Evolutionary conservation across 176 grass and related monocot species (phyloP), one percentile per base, ranked within the genome.

Genomic region (Paspalum notatum): DNA sequence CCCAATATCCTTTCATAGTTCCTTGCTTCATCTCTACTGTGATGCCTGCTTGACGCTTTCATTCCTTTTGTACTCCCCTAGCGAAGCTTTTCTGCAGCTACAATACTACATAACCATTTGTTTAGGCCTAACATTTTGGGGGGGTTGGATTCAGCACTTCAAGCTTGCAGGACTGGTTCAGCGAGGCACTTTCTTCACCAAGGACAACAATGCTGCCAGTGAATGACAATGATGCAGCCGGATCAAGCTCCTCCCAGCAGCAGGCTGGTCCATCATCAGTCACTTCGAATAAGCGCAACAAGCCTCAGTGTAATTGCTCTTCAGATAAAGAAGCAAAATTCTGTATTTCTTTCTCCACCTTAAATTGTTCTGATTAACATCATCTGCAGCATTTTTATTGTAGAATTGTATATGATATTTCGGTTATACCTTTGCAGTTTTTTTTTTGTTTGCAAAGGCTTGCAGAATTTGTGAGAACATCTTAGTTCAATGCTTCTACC

Each of bases 1-100:
- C 75, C 68, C 74, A 66, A 32, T 74, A 51, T 21, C 14, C 47
- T 56, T 79, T 78, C 15, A 14, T 46, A 86, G 42, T 86, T 75
- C 85, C 25, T 82, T 87, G 46, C 81, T 84, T 88, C 82, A 25
- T 67, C 37, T 61, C 81, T 84, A 74, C 76, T 80, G 68, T 13
- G 68, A 79, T 74, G 68, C 50, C 81, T 74, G 5, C 12, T 25
- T 48, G 58, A 79, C 66, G 38, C 68, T 68, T 80, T 84, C 62
- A 68, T 43, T 59, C 61, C 52, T 45, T 68, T 52, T 79, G 67
- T 51, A 58, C 52, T 69, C 53, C 61, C 26, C 14, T 59, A 5
- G n/a, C 42, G 63, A 69, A 68, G 42, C 82, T 58, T 60, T 84
- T 68, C 56, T 48, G 47, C 15, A 49, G 41, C 43, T 32, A 20